Percentiles rank a stretch among this genome's conserved stretches.
Conservation (phyloP, 345 rosid species). For the Gossypium arboreum region DNA sequence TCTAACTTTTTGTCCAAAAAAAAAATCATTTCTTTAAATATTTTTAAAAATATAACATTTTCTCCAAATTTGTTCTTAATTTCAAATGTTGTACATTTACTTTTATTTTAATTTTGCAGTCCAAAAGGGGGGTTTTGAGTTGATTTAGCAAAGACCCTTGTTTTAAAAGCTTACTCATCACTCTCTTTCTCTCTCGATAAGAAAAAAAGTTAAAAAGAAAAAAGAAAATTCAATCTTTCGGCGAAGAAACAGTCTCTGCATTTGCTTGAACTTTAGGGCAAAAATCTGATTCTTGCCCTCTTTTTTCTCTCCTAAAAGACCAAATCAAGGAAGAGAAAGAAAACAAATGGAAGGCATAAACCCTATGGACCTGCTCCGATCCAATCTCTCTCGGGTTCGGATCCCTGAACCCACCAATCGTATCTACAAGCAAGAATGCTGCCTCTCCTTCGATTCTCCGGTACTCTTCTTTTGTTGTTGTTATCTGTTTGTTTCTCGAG, state of each 20-base stretch:
- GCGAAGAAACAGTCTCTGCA: not conserved
- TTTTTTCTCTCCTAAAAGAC: not conserved
- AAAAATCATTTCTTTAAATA: too few relatives aligned
- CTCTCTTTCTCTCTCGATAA: not conserved
- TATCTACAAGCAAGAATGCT: constrained; percentile 95
- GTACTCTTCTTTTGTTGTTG: constrained; percentile 27
- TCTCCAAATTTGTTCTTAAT: too few relatives aligned
- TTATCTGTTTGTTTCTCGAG: constrained; percentile 17
- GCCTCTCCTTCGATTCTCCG: constrained; percentile 91
- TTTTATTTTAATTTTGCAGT: too few relatives aligned
- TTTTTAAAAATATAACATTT: too few relatives aligned
- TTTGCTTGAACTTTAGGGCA: constrained; percentile 16
- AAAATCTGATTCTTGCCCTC: constrained; percentile 6
- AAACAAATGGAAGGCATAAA: constrained; percentile 17
- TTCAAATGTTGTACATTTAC: too few relatives aligned
- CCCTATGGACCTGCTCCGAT: constrained; percentile 90
- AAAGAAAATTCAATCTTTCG: not conserved
- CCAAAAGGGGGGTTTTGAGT: not conserved
- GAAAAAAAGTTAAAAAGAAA: not conserved
- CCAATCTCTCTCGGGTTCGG: constrained; percentile 92
- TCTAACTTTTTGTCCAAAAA: too few relatives aligned
- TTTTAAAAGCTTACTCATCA: not conserved
- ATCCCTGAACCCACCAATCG: constrained; percentile 98
- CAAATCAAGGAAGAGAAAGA: not conserved
- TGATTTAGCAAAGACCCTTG: not conserved